Conservation (phyloP, 768 basidiomycete species). For the Tremella yokohamensis region DNA sequence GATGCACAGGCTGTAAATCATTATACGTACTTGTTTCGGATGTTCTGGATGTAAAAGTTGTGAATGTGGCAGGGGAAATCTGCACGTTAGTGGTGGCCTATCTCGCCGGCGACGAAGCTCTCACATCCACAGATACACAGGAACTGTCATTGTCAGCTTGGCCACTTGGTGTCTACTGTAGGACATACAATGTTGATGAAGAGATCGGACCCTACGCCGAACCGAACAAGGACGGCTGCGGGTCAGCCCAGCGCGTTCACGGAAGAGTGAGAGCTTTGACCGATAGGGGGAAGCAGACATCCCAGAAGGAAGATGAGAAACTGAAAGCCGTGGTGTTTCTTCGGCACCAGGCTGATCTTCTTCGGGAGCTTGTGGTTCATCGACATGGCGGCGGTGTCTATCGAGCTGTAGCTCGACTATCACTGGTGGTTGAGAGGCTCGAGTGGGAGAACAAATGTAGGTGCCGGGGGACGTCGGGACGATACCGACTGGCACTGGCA, state of each 20-base stretch:
- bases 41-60: slow-evolving; percentile 70
- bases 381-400: slow-evolving; percentile 28
- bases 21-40: slow-evolving; percentile 68
- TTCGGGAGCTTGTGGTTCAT: slow-evolving; percentile 42
- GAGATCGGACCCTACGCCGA: slow-evolving; percentile 86
- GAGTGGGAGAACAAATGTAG: too few species aligned
- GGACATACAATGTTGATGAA: slow-evolving; percentile 67
- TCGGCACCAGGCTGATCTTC: slow-evolving; percentile 65
- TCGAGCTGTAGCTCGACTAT: too few species aligned
- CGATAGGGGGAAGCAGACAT: slow-evolving; percentile 85
- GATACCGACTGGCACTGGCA: neutral
- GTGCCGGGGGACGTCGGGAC: too few species aligned
- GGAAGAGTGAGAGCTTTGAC: slow-evolving; percentile 56
- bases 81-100: slow-evolving; percentile 2
- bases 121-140: slow-evolving; percentile 82
- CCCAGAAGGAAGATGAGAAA: slow-evolving; percentile 80
- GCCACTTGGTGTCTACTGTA: neutral
- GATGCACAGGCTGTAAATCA: neutral
- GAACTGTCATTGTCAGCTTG: slow-evolving; percentile 46
- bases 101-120: slow-evolving; percentile 14
- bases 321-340: slow-evolving; percentile 73
- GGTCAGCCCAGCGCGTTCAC: neutral
- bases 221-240: slow-evolving; percentile 84
- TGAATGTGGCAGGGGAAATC: slow-evolving; percentile 70
- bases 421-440: too few species aligned